Base-by-base conservation (phyloP, 1,139 yeast genomes). In the Geotrichum cucujoidarum region DNA sequence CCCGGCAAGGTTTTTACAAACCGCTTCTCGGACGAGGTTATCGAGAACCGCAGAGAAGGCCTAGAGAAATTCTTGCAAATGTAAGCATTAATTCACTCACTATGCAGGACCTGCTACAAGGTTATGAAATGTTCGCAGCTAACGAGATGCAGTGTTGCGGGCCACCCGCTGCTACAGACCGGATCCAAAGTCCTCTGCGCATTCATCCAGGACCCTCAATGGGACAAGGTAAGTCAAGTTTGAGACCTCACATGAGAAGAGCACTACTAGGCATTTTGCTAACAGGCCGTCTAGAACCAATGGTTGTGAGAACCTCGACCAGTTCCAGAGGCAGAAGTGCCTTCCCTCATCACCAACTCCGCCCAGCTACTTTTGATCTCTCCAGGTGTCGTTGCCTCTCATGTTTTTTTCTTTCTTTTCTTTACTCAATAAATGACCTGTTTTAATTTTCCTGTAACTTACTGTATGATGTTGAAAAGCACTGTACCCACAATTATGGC, bases 81-180 rank as follows among this genome's bases (percentile, higher is more conserved):
- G 68, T 65, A n/a, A 16, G 32, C n/a, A 32, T 10, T 21, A 35
- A 7, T 16, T 21, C 34, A 35, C 21, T 4, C 7, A 4, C 2
- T 13, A 24, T 16, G 13, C 6, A 21, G 18, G 22, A 3, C 3
- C 14, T 6, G 24, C 21, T 22, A 33, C 33, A 21, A 32, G 38
- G 30, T 24, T 36, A 37, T n/a, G 36, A 27, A 25, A 17, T 24
- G 7, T 17, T n/a, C n/a, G n/a, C n/a, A n/a, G 17, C 18, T 27
- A 7, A 39, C 10, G 7, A 2, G 21, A 17, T 34, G n/a, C 37
- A 65, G 69, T 24, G 95, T 92, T 11, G 95, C 95, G 17, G 95
- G 96, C 8, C 98, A 92, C 64, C 98, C 98, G 1, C 69, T 92
- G 53, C 69, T 92, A 51, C 97, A 92, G 66, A 86, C 96, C 0